Base-by-base conservation (phyloP, 345 rosid species). In the Brassica nigra region DNA sequence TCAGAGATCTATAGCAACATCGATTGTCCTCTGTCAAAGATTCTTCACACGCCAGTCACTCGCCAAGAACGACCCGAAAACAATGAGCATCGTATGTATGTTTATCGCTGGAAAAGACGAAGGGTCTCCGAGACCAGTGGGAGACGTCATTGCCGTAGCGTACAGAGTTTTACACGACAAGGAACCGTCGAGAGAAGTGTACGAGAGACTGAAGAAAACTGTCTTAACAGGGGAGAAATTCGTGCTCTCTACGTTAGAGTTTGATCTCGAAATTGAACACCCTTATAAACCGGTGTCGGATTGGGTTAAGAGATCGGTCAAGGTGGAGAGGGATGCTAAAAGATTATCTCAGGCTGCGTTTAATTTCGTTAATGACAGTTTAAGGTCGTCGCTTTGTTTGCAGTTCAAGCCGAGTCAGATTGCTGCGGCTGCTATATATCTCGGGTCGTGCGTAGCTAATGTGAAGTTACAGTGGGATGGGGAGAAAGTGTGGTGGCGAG, bases 31-130 rank as follows among this genome's bases (percentile, higher is more conserved):
- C 0, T 74, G 71, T 20, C 78, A 74, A 49, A 16, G 78, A 33
- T 74, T 74, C 63, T 74, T 74, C 64, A 74, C 71, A 7, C 70
- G 78, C 4, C 63, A 65, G 6, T 74, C 78, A 1, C 36, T 74
- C 0, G 71, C 70, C 0, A 74, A 65, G 71, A 74, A 74, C 54
- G 71, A 74, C 63, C 2, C 54, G 0, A 74, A 27, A 65, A 65
- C 11, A 20, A 20, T 64, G n/a, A 28, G 63, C 8, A 74, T 65
- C 34, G 33, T 74, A 11, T 74, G 78, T 8, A 64, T 74, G 78
- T 74, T 74, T 2, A 65, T 74, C n/a, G 78, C 78, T 1, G 78
- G 78, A 1, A 74, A 74, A 65, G 27, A 20, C 6, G 78, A 74
- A 64, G 78, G 49, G 12, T 74, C 64, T 12, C 78, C 78, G 14